Evolutionary conservation across 2,329 filamentous ascomycete species (phyloP), one percentile per base, ranked within the genome.

Genomic region (Cordyceps javanica): DNA sequence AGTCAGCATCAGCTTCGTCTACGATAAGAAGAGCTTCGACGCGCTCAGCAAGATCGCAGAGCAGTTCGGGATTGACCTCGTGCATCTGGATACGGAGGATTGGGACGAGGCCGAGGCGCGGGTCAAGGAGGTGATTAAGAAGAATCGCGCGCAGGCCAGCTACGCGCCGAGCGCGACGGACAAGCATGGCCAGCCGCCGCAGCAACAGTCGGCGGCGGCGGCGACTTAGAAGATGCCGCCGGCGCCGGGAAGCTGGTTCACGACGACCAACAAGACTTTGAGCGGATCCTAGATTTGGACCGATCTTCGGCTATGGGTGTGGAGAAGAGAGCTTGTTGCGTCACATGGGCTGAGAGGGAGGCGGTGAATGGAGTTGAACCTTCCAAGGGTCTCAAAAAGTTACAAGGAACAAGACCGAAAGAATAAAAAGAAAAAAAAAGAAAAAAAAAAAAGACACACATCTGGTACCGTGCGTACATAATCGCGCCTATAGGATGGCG

Each of bases 1-100:
- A 67, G 94, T 97, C 65, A 92, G 90, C 59, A 92, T 99, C 69
- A 95, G 89, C 63, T 97, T 99, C 66, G 90, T 99, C 55, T 90
- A 91, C 65, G 91, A 95, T 74, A 85, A 86, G 69, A 83, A 82
- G 64, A 94, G 91, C 71, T 97, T 86, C 81, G 72, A 83, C 45
- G 88, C 90, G 65, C 82, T 99, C 49, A 84, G 85, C 64, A 75
- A 82, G n/a, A 99, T 97, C 67, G 87, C 89, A 59, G 74, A 81
- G 14, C 87, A 89, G 70, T 97, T 95, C 72, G 81, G 82, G 58
- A 91, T 94, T 45, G 84, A 91, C 64, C 83, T 97, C 60, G 85
- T 90, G 48, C 86, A 87, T 63, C 83, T 99, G 50, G 86, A 91
- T 62, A 90, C 90, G 3, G 82, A 86, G 26, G 91, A 99, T 69